Conservation (phyloP, 164 flowering plant genomes). For the Magnolia changhungtana region DNA sequence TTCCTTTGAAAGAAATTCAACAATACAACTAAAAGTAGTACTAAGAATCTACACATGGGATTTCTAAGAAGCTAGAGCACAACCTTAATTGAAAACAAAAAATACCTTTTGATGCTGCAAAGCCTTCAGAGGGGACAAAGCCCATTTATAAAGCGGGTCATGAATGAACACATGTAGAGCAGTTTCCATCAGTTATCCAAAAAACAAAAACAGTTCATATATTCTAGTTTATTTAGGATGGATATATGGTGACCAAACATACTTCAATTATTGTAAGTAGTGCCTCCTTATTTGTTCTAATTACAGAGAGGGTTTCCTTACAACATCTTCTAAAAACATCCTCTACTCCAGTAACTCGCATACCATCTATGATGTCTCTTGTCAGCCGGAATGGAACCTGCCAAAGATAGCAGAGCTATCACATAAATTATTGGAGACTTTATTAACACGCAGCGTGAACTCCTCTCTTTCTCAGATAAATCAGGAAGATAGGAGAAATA, state of each 20-base stretch:
- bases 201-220: background rate
- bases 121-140: slow-evolving; percentile 92
- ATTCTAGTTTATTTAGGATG: background rate
- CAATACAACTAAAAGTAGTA: no score
- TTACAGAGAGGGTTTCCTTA: slow-evolving; percentile 89
- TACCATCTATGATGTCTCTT: slow-evolving; percentile 93
- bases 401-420: slow-evolving; percentile 7
- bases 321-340: slow-evolving; percentile 96
- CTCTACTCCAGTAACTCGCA: slow-evolving; percentile 96
- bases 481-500: background rate
- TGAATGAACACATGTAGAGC: slow-evolving; percentile 87
- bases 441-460: background rate
- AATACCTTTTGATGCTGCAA: slow-evolving; percentile 94
- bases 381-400: slow-evolving; percentile 98
- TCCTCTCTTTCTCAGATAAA: background rate
- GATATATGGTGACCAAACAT: slow-evolving; percentile 13
- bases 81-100: background rate
- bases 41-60: no score
- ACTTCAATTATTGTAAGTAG: slow-evolving; percentile 91
- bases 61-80: no score
- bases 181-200: slow-evolving; percentile 6
- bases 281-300: slow-evolving; percentile 97
- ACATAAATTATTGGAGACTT: background rate
- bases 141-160: slow-evolving; percentile 98
- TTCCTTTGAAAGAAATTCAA: no score